A percentile compares a stretch with the other conserved stretches of the same genome.
These are phyloP conservation scores for Cicer yamashitae DNA, from an alignment of 306 rosid species.

Conservation along the genomic window DNA sequence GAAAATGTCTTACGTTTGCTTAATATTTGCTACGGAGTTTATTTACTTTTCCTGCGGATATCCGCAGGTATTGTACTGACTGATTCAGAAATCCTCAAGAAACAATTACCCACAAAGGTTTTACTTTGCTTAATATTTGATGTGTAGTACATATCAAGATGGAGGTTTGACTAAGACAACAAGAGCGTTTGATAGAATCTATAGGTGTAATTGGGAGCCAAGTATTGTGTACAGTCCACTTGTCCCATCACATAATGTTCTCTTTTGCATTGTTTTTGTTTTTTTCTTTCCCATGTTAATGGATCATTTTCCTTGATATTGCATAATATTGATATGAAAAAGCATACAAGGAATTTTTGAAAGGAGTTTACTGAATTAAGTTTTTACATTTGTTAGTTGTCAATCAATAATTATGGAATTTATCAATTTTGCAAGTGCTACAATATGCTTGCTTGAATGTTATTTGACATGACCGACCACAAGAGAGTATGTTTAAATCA, in stretches of 20 bases:
- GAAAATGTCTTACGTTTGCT: too few species aligned
- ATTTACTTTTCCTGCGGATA: too few species aligned
- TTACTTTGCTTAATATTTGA: conserved; percentile 44
- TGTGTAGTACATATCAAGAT: conserved; percentile 86
- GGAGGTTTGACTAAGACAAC: conserved; percentile 88
- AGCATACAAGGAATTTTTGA: neutral
- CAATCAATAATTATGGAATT: conserved; percentile 6
- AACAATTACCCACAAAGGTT: neutral
- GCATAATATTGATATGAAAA: conserved; percentile 9
- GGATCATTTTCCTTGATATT: neutral
- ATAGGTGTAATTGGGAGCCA: conserved; percentile 99
- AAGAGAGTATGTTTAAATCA: neutral
- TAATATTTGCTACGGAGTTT: too few species aligned
- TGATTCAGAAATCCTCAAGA: too few species aligned
- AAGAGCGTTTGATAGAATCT: conserved; percentile 91
- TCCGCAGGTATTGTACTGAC: too few species aligned
- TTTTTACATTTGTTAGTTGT: conserved; percentile 4
- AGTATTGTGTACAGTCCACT: conserved; percentile 92
- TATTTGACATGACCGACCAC: conserved; percentile 10
- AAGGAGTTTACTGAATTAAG: conserved; percentile 11
- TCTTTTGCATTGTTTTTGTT: conserved; percentile 50
- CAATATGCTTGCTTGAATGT: conserved; percentile 32
- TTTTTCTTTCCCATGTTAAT: conserved; percentile 16
- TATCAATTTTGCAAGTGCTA: conserved; percentile 22
- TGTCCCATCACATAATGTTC: conserved; percentile 91